phyloP scores from a whole-genome alignment of 108 stramenopile genomes.

The Skeletonema marinoi region DNA sequence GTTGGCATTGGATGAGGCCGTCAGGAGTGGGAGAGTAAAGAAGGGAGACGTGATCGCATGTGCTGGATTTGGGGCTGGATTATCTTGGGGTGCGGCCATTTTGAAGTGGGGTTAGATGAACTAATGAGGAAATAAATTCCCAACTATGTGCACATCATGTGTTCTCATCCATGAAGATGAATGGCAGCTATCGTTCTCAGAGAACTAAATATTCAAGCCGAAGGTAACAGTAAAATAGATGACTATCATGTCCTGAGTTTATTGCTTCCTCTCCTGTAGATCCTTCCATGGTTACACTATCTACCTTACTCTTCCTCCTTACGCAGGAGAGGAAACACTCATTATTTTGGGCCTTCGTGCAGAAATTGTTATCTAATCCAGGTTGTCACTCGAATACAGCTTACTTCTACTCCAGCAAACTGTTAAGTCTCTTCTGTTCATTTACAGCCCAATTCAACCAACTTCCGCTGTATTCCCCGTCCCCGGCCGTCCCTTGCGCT shows the following conservation, averaged over 20 bases:
- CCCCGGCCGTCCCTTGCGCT: too few species aligned
- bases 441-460: too few species aligned
- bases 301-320: too few species aligned
- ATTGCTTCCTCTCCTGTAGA: too few species aligned
- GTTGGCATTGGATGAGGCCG: constrained; percentile 94
- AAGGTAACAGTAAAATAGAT: constrained; percentile 1
- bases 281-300: too few species aligned
- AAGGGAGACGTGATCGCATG: constrained; percentile 96
- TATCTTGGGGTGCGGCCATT: constrained; percentile 96
- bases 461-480: too few species aligned
- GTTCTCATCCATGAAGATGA: not conserved
- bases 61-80: constrained; percentile 97
- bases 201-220: not conserved
- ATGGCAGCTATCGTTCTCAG: not conserved
- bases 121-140: not conserved
- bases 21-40: constrained; percentile 88
- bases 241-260: not conserved
- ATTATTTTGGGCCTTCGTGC: too few species aligned
- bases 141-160: not conserved
- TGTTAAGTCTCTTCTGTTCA: too few species aligned
- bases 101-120: constrained; percentile 82
- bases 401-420: too few species aligned
- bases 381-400: too few species aligned
- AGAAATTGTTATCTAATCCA: too few species aligned
- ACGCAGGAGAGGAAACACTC: too few species aligned